phyloP scores from a whole-genome alignment of 176 grass and related monocot genomes.

The Lolium multiflorum region DNA sequence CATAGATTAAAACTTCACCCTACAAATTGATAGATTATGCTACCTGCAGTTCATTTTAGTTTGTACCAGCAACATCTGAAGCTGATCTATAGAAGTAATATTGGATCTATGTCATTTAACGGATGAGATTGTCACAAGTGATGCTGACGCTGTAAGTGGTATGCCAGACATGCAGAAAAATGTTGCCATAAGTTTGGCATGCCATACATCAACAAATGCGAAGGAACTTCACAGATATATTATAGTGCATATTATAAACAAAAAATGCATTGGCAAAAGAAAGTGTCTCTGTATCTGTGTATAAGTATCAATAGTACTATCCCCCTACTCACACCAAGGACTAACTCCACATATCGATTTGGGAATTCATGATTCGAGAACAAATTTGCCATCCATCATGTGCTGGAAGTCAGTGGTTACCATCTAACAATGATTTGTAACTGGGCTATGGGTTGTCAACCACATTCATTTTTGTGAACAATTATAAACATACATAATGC shows the following conservation, averaged over 20 bases:
- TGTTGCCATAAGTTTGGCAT: slow-evolving; percentile 4
- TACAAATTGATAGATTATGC: slow-evolving; percentile 36
- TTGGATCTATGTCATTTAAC: slow-evolving; percentile 29
- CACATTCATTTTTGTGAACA: neutral
- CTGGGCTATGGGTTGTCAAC: slow-evolving; percentile 6
- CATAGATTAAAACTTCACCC: slow-evolving; percentile 14
- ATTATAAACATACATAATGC: neutral
- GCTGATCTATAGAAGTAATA: slow-evolving; percentile 1
- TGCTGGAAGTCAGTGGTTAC: neutral
- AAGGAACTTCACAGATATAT: too few relatives aligned
- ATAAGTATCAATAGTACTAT: neutral
- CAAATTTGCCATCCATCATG: slow-evolving; percentile 3
- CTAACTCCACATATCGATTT: slow-evolving; percentile 3
- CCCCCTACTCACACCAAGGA: slow-evolving; percentile 23
- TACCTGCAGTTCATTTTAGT: neutral
- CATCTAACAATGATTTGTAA: slow-evolving; percentile 11
- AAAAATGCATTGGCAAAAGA: too few relatives aligned
- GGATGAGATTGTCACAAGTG: neutral
- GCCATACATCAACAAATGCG: too few relatives aligned
- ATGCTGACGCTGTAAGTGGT: neutral
- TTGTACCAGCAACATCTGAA: neutral
- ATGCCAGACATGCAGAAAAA: neutral
- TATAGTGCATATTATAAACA: too few relatives aligned
- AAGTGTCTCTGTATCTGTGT: too few relatives aligned
- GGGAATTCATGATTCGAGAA: slow-evolving; percentile 5